Evolutionary conservation across 1,284 basidiomycete genomes (phyloP).

Genomic region (Marasmius sp.): DNA sequence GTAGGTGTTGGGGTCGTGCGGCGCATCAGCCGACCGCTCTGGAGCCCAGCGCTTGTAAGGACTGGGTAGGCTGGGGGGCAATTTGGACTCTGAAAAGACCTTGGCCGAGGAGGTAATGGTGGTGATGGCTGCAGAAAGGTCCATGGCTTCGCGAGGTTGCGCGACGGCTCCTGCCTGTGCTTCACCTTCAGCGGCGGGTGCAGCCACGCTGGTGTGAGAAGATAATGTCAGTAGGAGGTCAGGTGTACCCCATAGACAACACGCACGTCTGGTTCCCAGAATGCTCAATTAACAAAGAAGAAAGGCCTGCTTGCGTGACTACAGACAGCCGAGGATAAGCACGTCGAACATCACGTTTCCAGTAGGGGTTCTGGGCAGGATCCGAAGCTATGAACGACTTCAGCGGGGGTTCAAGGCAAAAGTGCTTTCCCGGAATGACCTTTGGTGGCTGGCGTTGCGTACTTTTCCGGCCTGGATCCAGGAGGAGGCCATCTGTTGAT

Average conservation of each 20-base stretch:
- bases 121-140: conserved; percentile 71
- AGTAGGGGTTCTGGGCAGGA: conserved; percentile 85
- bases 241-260: conserved; percentile 3
- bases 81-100: conserved; percentile 59
- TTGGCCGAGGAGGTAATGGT: conserved; percentile 60
- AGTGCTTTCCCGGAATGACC: conserved; percentile 44
- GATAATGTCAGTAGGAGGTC: background rate
- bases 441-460: conserved; percentile 85
- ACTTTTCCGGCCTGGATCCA: conserved; percentile 82
- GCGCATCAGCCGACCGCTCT: conserved; percentile 64
- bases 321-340: conserved; percentile 87
- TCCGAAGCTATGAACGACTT: conserved; percentile 61
- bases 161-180: conserved; percentile 48
- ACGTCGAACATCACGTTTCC: conserved; percentile 92
- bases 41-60: conserved; percentile 74
- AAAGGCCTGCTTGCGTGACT: conserved; percentile 79
- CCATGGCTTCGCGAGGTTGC: conserved; percentile 41
- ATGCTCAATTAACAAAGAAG: conserved; percentile 81
- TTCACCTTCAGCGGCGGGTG: conserved; percentile 46
- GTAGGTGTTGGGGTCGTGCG: conserved; percentile 75
- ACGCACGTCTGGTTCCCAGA: conserved; percentile 67
- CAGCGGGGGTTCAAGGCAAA: conserved; percentile 3
- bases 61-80: conserved; percentile 73
- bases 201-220: conserved; percentile 45
- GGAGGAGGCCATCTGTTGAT: conserved; percentile 85